Evolutionary conservation across 176 grass and related monocot genomes (phyloP).

Genomic region (Oryza meyeriana): DNA sequence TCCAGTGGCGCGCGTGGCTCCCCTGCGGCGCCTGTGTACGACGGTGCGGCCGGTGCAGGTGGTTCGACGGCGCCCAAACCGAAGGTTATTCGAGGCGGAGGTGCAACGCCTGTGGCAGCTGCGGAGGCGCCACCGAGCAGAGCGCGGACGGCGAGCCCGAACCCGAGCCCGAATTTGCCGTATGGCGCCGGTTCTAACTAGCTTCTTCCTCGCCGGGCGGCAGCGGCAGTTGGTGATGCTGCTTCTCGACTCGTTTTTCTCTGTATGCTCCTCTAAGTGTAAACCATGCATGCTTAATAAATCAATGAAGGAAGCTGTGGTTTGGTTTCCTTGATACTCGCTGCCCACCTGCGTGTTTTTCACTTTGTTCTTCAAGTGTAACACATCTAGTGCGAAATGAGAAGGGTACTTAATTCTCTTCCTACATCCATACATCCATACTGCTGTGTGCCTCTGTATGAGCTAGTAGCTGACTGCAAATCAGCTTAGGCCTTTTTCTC

Average conservation of each 20-base stretch:
- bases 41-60: neutral
- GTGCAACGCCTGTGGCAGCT: neutral
- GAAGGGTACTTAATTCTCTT: too few relatives aligned
- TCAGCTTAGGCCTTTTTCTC: too few relatives aligned
- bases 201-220: neutral
- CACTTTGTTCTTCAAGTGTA: neutral
- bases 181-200: neutral
- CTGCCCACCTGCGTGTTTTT: too few relatives aligned
- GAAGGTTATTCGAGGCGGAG: neutral
- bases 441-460: too few relatives aligned
- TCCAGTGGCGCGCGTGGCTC: neutral
- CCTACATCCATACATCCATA: too few relatives aligned
- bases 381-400: too few relatives aligned
- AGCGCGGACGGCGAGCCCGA: neutral
- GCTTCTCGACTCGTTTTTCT: neutral
- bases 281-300: too few relatives aligned
- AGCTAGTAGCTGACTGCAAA: too few relatives aligned
- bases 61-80: neutral
- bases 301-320: too few relatives aligned
- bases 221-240: neutral
- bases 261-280: neutral
- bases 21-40: neutral
- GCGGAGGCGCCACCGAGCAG: neutral
- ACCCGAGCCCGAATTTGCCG: neutral
- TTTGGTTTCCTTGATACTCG: too few relatives aligned